Percentiles rank a stretch among this genome's conserved stretches.
phyloP scores from a whole-genome alignment of 305 asterid species.

The Euphrasia arctica region DNA sequence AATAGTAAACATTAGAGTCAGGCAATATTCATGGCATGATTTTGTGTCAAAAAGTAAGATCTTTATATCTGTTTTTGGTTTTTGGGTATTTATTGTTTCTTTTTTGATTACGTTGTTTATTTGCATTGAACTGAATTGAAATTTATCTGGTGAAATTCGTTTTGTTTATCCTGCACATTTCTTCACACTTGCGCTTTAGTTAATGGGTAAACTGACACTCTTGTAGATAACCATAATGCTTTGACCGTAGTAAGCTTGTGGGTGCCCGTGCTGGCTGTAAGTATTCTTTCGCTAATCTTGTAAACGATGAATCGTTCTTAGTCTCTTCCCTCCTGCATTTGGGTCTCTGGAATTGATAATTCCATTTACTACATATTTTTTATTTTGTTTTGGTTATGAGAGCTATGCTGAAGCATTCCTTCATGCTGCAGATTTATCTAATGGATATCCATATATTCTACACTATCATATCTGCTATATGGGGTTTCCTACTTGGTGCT shows the following conservation, averaged over 20 bases:
- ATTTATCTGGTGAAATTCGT: constrained; percentile 11
- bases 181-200: constrained; percentile 13
- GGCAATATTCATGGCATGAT: constrained; percentile 85
- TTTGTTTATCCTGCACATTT: constrained; percentile 10
- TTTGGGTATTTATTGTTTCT: constrained; percentile 16
- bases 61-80: constrained; percentile 17
- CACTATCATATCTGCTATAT: constrained; percentile 81
- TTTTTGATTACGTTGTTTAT: constrained; percentile 11
- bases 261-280: constrained; percentile 89
- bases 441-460: constrained; percentile 88
- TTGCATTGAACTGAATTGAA: constrained; percentile 19
- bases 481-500: constrained; percentile 96
- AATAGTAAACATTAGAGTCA: constrained; percentile 43
- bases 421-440: constrained; percentile 76
- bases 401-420: constrained; percentile 14
- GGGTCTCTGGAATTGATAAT: constrained; percentile 15
- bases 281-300: constrained; percentile 32
- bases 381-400: constrained; percentile 11
- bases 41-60: constrained; percentile 72
- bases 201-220: constrained; percentile 25
- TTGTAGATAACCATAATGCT: constrained; percentile 90
- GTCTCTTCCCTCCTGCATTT: constrained; percentile 20
- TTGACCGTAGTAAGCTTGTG: constrained; percentile 78
- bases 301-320: constrained; percentile 15
- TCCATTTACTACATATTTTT: constrained; percentile 19